These are phyloP conservation scores for Brassica rapa DNA, from an alignment of 345 rosid species.

Conservation along the genomic window DNA sequence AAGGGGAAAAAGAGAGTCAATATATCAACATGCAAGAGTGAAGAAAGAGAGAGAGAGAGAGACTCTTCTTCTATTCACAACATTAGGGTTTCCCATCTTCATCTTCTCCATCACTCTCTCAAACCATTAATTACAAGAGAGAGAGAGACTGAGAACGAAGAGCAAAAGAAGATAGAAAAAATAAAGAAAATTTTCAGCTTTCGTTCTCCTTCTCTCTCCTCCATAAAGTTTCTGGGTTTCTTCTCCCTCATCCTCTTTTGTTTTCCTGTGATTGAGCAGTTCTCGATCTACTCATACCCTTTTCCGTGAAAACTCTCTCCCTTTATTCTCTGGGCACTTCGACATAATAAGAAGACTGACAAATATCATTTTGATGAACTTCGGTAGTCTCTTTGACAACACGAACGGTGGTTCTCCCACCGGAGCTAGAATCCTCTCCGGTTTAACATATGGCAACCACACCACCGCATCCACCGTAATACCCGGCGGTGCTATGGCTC, in stretches of 20 bases:
- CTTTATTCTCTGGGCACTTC: not conserved
- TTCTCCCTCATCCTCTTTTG: slow-evolving; percentile 8
- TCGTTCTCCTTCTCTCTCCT: slow-evolving; percentile 55
- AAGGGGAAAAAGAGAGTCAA: slow-evolving; percentile 17
- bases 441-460: slow-evolving; percentile 36
- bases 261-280: slow-evolving; percentile 3
- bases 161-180: slow-evolving; percentile 36
- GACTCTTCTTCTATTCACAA: slow-evolving; percentile 29
- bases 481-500: slow-evolving; percentile 47
- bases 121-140: slow-evolving; percentile 2
- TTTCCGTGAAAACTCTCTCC: slow-evolving; percentile 1
- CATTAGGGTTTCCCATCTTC: slow-evolving; percentile 44
- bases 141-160: slow-evolving; percentile 81
- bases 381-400: slow-evolving; percentile 43
- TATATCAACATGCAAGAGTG: slow-evolving; percentile 39
- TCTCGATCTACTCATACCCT: slow-evolving; percentile 2
- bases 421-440: slow-evolving; percentile 43
- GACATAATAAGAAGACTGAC: not conserved
- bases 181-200: slow-evolving; percentile 47
- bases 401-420: slow-evolving; percentile 26
- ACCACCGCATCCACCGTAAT: slow-evolving; percentile 24
- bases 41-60: slow-evolving; percentile 29
- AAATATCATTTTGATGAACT: slow-evolving; percentile 42
- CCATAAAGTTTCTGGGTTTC: slow-evolving; percentile 40
- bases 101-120: slow-evolving; percentile 26